Evolutionary conservation across 2,329 filamentous ascomycete genomes (phyloP).

Genomic region (Penicillium sp.): DNA sequence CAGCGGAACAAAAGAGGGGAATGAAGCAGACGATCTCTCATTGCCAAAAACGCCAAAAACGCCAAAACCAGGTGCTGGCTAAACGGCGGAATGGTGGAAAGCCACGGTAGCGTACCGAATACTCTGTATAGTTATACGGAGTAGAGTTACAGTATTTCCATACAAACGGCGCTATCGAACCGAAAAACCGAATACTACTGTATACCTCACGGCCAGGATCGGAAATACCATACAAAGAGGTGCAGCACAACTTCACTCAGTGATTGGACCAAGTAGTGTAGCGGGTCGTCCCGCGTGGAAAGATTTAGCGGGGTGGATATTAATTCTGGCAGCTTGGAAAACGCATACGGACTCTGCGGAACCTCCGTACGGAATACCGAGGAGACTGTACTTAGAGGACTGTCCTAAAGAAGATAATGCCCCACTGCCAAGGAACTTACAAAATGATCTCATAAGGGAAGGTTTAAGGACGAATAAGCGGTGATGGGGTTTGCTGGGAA

Average conservation of each 20-base stretch:
- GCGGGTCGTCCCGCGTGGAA: slow-evolving; percentile 1
- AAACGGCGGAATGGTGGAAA: not conserved
- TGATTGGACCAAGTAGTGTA: not conserved
- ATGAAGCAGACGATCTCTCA: not conserved
- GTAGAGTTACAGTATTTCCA: slow-evolving; percentile 7
- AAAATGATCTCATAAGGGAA: not conserved
- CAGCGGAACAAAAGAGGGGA: not conserved
- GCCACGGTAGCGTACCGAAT: too few relatives aligned
- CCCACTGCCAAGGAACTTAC: not conserved
- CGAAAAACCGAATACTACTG: not conserved
- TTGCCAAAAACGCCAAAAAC: not conserved
- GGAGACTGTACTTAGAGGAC: not conserved
- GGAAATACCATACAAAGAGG: not conserved
- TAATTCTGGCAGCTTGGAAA: not conserved
- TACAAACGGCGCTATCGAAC: not conserved
- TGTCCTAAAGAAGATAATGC: not conserved
- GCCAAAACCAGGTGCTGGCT: not conserved
- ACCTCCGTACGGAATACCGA: not conserved
- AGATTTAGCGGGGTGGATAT: not conserved
- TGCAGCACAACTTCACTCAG: not conserved
- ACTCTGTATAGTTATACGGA: too few relatives aligned
- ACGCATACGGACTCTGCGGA: not conserved
- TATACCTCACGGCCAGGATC: not conserved
- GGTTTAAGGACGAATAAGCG: not conserved
- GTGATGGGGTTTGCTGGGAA: not conserved